Evolutionary conservation across 2,329 filamentous ascomycete genomes (phyloP).

Genomic region (Aspergillus brasiliensis): DNA sequence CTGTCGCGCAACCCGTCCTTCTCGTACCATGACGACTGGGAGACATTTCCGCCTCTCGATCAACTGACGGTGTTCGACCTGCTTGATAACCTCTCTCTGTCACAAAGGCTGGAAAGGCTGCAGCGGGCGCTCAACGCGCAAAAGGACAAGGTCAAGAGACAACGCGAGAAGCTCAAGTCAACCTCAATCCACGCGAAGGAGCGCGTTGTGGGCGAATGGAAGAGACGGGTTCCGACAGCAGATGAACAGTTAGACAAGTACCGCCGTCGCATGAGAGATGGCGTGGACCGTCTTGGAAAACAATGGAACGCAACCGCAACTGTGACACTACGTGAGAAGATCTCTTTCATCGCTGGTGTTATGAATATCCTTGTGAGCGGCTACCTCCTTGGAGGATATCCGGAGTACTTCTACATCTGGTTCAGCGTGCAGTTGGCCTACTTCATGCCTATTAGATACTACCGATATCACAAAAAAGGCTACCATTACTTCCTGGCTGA

Average conservation of each 20-base stretch:
- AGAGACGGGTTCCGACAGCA: slow-evolving; percentile 78
- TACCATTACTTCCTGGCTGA: slow-evolving; percentile 98
- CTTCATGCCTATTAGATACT: slow-evolving; percentile 95
- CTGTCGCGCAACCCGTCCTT: slow-evolving; percentile 78
- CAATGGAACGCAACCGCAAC: slow-evolving; percentile 88
- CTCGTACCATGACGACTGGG: slow-evolving; percentile 87
- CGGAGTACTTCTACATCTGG: slow-evolving; percentile 88
- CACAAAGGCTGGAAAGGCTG: slow-evolving; percentile 86
- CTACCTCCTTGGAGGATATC: slow-evolving; percentile 83
- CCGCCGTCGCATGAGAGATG: slow-evolving; percentile 79
- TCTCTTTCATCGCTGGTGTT: slow-evolving; percentile 93
- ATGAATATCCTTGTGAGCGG: slow-evolving; percentile 97
- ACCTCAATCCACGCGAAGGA: slow-evolving; percentile 78
- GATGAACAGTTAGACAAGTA: slow-evolving; percentile 94
- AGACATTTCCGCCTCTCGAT: slow-evolving; percentile 83
- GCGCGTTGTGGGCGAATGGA: slow-evolving; percentile 90
- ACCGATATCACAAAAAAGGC: slow-evolving; percentile 85
- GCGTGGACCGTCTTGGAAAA: slow-evolving; percentile 81
- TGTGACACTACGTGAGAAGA: slow-evolving; percentile 88
- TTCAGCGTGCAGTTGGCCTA: slow-evolving; percentile 85
- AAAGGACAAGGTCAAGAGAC: slow-evolving; percentile 80
- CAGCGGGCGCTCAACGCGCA: slow-evolving; percentile 81
- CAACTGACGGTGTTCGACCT: slow-evolving; percentile 89
- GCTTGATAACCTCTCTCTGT: slow-evolving; percentile 86
- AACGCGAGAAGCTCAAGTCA: slow-evolving; percentile 76